These are phyloP conservation scores for Russula brevipes DNA, from an alignment of 768 basidiomycete species.

Conservation along the genomic window DNA sequence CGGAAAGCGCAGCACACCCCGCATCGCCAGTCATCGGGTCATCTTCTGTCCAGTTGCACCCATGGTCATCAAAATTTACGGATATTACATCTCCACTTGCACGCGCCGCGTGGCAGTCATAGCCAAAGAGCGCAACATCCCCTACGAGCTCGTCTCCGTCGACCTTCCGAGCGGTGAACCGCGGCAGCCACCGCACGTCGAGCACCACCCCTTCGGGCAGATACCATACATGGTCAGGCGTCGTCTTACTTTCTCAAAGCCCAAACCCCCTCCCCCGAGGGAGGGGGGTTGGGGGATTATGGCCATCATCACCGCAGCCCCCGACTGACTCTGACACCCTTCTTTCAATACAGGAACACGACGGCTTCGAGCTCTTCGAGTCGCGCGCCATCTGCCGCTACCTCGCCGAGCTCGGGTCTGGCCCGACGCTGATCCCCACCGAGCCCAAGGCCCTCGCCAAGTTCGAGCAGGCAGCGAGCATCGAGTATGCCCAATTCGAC, in stretches of 20 bases:
- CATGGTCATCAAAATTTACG: conserved; percentile 4
- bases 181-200: not conserved
- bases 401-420: conserved; percentile 26
- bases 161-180: not conserved
- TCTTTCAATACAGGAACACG: conserved; percentile 24
- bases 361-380: conserved; percentile 30
- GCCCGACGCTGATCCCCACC: conserved; percentile 23
- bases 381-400: conserved; percentile 29
- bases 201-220: conserved; percentile 14
- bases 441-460: conserved; percentile 27
- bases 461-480: conserved; percentile 30
- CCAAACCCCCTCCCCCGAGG: too few relatives aligned
- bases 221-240: conserved; percentile 4
- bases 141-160: not conserved
- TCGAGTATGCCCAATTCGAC: conserved; percentile 26
- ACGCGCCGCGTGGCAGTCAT: conserved; percentile 11
- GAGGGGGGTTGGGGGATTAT: too few relatives aligned
- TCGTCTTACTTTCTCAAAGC: not conserved
- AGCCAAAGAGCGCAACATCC: conserved; percentile 8
- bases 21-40: too few relatives aligned
- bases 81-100: not conserved
- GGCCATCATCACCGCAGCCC: too few relatives aligned
- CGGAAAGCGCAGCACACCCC: too few relatives aligned
- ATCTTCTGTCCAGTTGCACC: too few relatives aligned
- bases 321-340: too few relatives aligned